Conservation (phyloP, 176 grass and related monocot genomes). For the Ensete glaucum region DNA sequence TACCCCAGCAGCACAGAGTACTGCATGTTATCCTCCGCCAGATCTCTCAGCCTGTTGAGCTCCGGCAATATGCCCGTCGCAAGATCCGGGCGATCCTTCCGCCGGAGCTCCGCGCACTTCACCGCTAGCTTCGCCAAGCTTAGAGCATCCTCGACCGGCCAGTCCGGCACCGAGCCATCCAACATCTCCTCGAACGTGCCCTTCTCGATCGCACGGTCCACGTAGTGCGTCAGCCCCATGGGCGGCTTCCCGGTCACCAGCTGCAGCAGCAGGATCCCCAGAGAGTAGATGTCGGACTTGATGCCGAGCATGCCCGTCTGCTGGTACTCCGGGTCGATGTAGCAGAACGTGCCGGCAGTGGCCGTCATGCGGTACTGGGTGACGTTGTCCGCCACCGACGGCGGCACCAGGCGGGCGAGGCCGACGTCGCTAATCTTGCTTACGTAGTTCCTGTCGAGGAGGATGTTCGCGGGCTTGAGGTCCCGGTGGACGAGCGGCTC, state of each 20-base stretch:
- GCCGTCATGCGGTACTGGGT: slow-evolving; percentile 80
- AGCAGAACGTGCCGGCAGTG: slow-evolving; percentile 63
- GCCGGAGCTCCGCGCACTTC: background rate
- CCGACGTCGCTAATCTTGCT: slow-evolving; percentile 23
- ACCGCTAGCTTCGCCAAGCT: slow-evolving; percentile 3
- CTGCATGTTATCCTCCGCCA: background rate
- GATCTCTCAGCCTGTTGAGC: background rate
- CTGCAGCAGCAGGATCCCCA: slow-evolving; percentile 67
- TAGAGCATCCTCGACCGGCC: slow-evolving; percentile 55
- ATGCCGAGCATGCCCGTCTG: slow-evolving; percentile 70
- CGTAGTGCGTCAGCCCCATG: slow-evolving; percentile 60
- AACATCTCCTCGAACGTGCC: slow-evolving; percentile 40
- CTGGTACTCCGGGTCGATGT: slow-evolving; percentile 92
- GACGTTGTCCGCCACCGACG: slow-evolving; percentile 33
- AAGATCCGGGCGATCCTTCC: slow-evolving; percentile 4
- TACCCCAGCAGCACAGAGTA: background rate
- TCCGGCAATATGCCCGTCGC: background rate
- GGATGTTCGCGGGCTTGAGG: slow-evolving; percentile 18
- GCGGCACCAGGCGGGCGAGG: slow-evolving; percentile 9
- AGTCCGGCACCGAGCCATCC: slow-evolving; percentile 40
- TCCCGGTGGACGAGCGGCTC: slow-evolving; percentile 14
- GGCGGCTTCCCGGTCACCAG: slow-evolving; percentile 55
- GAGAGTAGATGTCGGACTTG: slow-evolving; percentile 67
- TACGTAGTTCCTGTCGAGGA: slow-evolving; percentile 17
- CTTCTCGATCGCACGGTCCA: slow-evolving; percentile 36